Evolutionary conservation across 768 basidiomycete species (phyloP).

Genomic region (Lactarius deliciosus): DNA sequence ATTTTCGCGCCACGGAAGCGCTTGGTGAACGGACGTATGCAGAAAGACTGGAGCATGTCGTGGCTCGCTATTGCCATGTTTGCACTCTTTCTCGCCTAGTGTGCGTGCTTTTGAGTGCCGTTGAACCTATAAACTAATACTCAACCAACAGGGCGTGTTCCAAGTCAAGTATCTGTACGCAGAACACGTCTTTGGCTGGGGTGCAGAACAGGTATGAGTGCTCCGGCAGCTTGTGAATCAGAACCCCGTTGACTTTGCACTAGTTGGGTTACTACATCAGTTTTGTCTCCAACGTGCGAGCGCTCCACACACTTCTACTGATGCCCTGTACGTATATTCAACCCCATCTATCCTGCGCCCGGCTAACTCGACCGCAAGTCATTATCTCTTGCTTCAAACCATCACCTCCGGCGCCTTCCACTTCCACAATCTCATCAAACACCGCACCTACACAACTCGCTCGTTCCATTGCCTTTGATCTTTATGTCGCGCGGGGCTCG

Average conservation of each 20-base stretch:
- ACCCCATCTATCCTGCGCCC: constrained; percentile 11
- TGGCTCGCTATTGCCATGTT: constrained; percentile 65
- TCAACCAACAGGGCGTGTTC: constrained; percentile 55
- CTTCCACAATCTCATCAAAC: constrained; percentile 32
- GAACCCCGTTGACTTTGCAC: constrained; percentile 6
- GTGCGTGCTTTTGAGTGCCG: constrained; percentile 43
- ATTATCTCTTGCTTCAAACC: constrained; percentile 62
- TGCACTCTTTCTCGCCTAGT: constrained; percentile 58
- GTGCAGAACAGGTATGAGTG: constrained; percentile 49
- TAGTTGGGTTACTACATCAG: constrained; percentile 77
- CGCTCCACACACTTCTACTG: constrained; percentile 62
- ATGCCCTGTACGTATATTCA: constrained; percentile 56
- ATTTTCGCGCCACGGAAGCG: constrained; percentile 62
- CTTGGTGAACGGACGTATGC: constrained; percentile 42
- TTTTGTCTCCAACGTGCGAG: constrained; percentile 61
- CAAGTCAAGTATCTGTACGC: constrained; percentile 79
- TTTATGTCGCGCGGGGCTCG: constrained; percentile 60
- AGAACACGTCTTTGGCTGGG: constrained; percentile 69
- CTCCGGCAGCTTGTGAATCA: background rate
- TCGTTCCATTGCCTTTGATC: constrained; percentile 67
- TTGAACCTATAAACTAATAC: constrained; percentile 12
- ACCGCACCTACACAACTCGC: constrained; percentile 52
- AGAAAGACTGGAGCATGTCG: constrained; percentile 69
- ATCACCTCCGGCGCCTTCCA: constrained; percentile 28
- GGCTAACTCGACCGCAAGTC: constrained; percentile 47